Percentiles rank a stretch among this genome's conserved stretches.
phyloP scores from a whole-genome alignment of 2,329 filamentous ascomycete species.

The Alternaria gaisen region DNA sequence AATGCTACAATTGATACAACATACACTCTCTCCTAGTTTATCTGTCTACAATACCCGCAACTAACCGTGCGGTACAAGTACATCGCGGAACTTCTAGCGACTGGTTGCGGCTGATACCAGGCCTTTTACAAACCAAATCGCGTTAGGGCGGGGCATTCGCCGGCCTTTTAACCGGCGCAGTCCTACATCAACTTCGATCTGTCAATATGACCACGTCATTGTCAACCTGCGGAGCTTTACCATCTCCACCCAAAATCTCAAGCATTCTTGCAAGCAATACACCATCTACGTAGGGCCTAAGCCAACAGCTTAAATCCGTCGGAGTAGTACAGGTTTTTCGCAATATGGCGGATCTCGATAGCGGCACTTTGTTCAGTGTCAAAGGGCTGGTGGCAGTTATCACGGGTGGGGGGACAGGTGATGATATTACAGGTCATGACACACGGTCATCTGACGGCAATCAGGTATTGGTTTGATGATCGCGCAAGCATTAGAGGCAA shows the following conservation, averaged over 20 bases:
- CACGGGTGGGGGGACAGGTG: neutral
- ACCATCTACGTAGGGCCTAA: neutral
- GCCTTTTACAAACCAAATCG: neutral
- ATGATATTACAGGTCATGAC: rapidly evolving
- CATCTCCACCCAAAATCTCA: neutral
- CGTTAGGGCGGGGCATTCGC: neutral
- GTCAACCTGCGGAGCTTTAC: neutral
- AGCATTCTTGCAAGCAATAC: neutral
- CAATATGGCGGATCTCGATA: neutral
- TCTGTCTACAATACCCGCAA: too few relatives aligned
- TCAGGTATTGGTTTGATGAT: slow-evolving; percentile 37
- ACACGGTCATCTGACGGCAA: neutral
- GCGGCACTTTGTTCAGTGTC: neutral
- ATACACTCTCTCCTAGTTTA: too few relatives aligned
- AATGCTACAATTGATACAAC: too few relatives aligned
- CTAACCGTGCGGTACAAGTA: too few relatives aligned
- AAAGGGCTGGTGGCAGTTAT: neutral
- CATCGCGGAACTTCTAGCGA: too few relatives aligned
- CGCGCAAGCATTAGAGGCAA: slow-evolving; percentile 29
- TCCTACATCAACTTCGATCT: neutral
- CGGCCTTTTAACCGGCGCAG: neutral
- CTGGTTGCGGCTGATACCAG: neutral
- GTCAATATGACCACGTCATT: neutral
- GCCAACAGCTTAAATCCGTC: neutral
- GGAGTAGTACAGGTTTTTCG: neutral